These are phyloP conservation scores for Colletotrichum tofieldiae DNA, from an alignment of 2,329 filamentous ascomycete genomes.

Conservation along the genomic window DNA sequence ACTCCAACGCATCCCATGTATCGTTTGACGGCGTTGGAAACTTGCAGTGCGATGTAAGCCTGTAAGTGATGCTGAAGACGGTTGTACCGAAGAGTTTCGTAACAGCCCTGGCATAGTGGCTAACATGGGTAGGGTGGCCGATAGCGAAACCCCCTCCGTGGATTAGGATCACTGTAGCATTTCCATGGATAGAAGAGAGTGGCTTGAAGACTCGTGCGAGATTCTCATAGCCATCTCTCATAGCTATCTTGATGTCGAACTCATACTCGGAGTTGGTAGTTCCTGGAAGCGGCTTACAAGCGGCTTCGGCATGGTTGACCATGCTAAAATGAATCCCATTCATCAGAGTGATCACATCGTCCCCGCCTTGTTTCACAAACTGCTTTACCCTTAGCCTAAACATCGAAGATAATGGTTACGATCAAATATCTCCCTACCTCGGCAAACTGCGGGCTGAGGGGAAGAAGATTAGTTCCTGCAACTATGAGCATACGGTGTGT, in stretches of 20 bases:
- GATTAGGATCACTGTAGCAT: constrained; percentile 30
- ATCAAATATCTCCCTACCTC: not conserved
- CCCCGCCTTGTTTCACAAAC: constrained; percentile 16
- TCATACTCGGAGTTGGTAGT: constrained; percentile 21
- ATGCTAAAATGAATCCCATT: constrained; percentile 6
- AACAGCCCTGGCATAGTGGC: constrained; percentile 17
- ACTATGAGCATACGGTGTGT: not conserved
- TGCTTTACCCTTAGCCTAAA: not conserved
- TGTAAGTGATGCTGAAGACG: constrained; percentile 61
- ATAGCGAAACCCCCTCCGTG: constrained; percentile 41
- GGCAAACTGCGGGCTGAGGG: constrained; percentile 15
- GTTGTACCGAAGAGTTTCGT: constrained; percentile 20
- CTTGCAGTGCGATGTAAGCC: constrained; percentile 62
- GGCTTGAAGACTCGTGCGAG: constrained; percentile 15
- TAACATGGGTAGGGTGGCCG: constrained; percentile 19
- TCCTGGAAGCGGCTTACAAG: constrained; percentile 13
- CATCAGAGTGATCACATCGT: not conserved
- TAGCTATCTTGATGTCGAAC: constrained; percentile 31
- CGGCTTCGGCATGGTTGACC: constrained; percentile 6
- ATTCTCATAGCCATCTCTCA: constrained; percentile 29
- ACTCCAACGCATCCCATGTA: constrained; percentile 53
- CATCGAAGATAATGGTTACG: not conserved
- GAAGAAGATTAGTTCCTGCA: not conserved
- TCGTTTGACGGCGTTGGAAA: constrained; percentile 62
- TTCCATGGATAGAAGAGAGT: not conserved